Conservation (phyloP, 495 filamentous ascomycete genomes). For the Wilcoxina mikolae region DNA sequence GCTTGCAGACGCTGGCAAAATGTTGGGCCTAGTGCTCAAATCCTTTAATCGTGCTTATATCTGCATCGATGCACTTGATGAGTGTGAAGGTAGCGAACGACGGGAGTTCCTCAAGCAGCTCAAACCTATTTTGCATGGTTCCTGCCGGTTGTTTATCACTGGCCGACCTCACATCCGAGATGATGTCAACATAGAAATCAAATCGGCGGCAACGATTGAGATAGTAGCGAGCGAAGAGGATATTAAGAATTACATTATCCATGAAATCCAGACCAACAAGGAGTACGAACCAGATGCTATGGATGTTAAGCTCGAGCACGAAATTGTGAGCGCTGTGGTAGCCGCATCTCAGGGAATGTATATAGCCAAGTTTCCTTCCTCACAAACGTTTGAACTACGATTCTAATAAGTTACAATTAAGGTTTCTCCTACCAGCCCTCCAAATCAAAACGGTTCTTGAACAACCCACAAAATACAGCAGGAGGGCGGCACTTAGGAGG, state of each 20-base stretch:
- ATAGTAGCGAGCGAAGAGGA: neutral
- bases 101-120: neutral
- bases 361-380: neutral
- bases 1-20: neutral
- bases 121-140: neutral
- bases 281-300: neutral
- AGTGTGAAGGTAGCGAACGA: neutral
- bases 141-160: neutral
- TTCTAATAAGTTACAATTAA: neutral
- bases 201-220: neutral
- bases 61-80: neutral
- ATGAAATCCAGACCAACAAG: neutral
- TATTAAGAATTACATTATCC: neutral
- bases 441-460: neutral
- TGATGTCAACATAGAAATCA: neutral
- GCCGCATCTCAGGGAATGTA: neutral
- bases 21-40: neutral
- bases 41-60: neutral
- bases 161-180: neutral
- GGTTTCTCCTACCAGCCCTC: neutral
- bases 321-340: neutral
- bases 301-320: neutral
- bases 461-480: neutral
- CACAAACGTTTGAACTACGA: neutral
- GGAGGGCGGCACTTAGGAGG: neutral